These are phyloP conservation scores for Dissophora ornata DNA, from an alignment of 192 early-diverging fungal species.

Conservation along the genomic window DNA sequence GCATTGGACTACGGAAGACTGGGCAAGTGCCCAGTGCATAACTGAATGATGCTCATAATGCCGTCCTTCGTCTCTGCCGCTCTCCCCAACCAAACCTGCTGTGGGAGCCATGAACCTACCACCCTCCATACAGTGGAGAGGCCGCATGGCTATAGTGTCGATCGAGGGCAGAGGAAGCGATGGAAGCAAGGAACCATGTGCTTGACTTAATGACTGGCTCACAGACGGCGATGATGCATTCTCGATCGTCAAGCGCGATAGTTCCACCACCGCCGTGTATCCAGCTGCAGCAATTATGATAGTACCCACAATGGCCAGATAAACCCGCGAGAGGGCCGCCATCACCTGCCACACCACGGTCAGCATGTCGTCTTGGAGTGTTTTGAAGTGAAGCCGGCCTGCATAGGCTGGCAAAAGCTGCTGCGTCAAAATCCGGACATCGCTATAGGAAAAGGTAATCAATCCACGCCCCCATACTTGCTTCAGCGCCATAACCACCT, in stretches of 20 bases:
- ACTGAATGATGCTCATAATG: not conserved
- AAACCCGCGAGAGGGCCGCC: constrained; percentile 35
- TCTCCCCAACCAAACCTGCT: no score
- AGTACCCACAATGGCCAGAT: constrained; percentile 34
- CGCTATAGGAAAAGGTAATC: constrained; percentile 54
- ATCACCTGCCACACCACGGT: constrained; percentile 46
- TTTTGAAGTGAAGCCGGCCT: constrained; percentile 50
- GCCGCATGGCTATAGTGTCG: not conserved
- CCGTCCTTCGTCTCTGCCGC: no score
- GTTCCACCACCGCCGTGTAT: constrained; percentile 34
- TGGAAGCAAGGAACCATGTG: not conserved
- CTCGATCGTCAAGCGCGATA: constrained; percentile 4
- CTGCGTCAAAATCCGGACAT: constrained; percentile 58
- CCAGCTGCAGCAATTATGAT: constrained; percentile 39
- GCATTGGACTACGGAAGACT: constrained; percentile 16
- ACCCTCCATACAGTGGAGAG: not conserved
- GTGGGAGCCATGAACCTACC: no score
- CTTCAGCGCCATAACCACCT: constrained; percentile 55
- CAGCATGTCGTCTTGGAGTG: constrained; percentile 44
- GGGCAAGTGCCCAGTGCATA: constrained; percentile 10
- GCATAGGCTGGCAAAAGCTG: constrained; percentile 50
- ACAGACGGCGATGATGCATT: not conserved
- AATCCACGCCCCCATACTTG: constrained; percentile 53
- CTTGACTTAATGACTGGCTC: not conserved
- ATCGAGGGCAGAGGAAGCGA: not conserved